These are phyloP conservation scores for Rosa persica DNA, from an alignment of 306 rosid species.

Conservation along the genomic window DNA sequence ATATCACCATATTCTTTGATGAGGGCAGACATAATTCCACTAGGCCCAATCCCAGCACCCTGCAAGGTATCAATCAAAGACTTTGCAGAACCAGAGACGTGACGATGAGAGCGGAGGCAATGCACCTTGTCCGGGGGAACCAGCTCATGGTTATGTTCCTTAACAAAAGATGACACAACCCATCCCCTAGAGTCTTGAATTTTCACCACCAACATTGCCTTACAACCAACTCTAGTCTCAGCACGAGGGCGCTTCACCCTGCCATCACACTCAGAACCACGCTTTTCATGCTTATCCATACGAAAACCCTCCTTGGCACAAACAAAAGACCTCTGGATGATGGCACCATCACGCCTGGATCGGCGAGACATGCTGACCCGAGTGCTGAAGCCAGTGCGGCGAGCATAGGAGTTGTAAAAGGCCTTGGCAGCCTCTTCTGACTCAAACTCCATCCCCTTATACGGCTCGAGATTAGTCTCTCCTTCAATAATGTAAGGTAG, in stretches of 20 bases:
- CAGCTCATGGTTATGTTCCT: slow-evolving; percentile 39
- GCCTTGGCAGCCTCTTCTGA: slow-evolving; percentile 64
- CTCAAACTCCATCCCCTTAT: slow-evolving; percentile 49
- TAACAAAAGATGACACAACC: slow-evolving; percentile 35
- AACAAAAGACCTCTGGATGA: slow-evolving; percentile 60
- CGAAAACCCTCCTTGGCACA: slow-evolving; percentile 60
- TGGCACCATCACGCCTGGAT: slow-evolving; percentile 54
- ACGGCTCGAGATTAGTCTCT: slow-evolving; percentile 43
- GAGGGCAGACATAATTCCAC: slow-evolving; percentile 45
- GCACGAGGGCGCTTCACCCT: slow-evolving; percentile 48
- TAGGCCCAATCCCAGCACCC: slow-evolving; percentile 42
- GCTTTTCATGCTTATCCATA: slow-evolving; percentile 38
- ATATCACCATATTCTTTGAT: slow-evolving; percentile 38
- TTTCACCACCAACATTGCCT: slow-evolving; percentile 54
- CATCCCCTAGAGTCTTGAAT: slow-evolving; percentile 44
- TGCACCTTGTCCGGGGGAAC: slow-evolving; percentile 42
- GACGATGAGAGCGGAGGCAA: slow-evolving; percentile 37
- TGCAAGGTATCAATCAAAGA: slow-evolving; percentile 39
- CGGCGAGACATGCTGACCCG: slow-evolving; percentile 55
- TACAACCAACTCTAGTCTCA: slow-evolving; percentile 44
- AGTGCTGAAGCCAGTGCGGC: slow-evolving; percentile 50
- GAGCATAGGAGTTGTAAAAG: slow-evolving; percentile 53
- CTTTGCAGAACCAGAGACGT: slow-evolving; percentile 35
- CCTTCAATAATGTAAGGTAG: slow-evolving; percentile 30
- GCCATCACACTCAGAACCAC: slow-evolving; percentile 23